A percentile compares a stretch with the other conserved stretches of the same genome.
Evolutionary conservation across 2,329 filamentous ascomycete species (phyloP).

Genomic region (Ophiostoma triangulosporum): DNA sequence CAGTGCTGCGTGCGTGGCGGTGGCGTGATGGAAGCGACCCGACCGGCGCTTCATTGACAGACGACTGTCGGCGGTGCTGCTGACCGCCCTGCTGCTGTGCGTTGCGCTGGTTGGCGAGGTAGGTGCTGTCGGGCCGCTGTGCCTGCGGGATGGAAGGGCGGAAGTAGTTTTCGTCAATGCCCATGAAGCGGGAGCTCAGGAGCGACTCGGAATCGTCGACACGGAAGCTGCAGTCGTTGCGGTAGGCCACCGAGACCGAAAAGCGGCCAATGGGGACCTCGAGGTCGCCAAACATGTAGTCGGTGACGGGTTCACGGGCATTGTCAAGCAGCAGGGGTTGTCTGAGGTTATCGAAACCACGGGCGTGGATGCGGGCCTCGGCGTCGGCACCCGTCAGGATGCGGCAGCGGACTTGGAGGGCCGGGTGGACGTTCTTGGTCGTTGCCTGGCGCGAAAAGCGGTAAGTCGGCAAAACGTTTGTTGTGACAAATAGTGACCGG

Average conservation of each 20-base stretch:
- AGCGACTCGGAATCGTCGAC: conserved; percentile 85
- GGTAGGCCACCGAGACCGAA: conserved; percentile 68
- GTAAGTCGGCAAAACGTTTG: conserved; percentile 74
- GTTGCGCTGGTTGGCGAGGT: not conserved
- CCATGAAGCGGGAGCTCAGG: conserved; percentile 86
- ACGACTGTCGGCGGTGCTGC: conserved; percentile 20
- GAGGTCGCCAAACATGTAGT: conserved; percentile 69
- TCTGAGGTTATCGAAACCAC: conserved; percentile 54
- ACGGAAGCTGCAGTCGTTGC: conserved; percentile 78
- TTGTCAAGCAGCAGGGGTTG: conserved; percentile 49
- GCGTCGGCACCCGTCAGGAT: conserved; percentile 48
- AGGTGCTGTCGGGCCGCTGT: conserved; percentile 28
- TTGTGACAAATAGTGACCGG: conserved; percentile 70
- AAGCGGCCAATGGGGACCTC: conserved; percentile 80
- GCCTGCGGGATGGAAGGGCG: conserved; percentile 50
- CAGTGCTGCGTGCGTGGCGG: conserved; percentile 31
- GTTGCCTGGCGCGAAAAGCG: conserved; percentile 64
- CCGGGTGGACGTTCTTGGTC: conserved; percentile 53
- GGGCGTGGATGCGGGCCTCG: conserved; percentile 27
- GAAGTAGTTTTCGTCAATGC: conserved; percentile 77
- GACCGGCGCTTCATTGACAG: conserved; percentile 28
- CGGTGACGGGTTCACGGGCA: conserved; percentile 51
- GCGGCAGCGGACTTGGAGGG: conserved; percentile 66
- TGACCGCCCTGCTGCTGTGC: conserved; percentile 1
- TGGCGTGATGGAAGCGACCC: conserved; percentile 64